Percentiles rank a stretch among this genome's conserved stretches.
phyloP scores from a whole-genome alignment of 1,139 yeast species.

The Pneumocystis oryctolagi region DNA sequence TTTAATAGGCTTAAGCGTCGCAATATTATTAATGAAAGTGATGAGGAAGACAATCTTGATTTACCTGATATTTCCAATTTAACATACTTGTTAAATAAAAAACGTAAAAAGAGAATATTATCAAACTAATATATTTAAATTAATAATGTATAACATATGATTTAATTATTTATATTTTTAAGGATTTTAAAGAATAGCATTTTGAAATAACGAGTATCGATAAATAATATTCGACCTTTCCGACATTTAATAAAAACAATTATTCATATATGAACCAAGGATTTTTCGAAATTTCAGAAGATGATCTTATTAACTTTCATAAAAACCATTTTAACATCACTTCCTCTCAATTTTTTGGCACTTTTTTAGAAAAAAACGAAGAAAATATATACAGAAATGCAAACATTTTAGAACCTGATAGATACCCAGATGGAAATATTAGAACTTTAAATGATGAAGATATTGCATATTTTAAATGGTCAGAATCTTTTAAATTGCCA shows the following conservation, averaged over 20 bases:
- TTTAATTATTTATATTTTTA: not conserved
- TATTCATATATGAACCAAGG: not conserved
- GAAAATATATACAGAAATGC: not conserved
- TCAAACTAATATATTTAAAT: not conserved
- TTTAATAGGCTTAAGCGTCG: not conserved
- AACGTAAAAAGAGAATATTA: not conserved
- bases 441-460: conserved; percentile 21
- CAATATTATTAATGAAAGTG: not conserved
- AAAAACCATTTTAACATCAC: not conserved
- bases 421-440: conserved; percentile 18
- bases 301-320: not conserved
- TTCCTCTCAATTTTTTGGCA: not conserved
- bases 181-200: not conserved
- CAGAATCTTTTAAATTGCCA: conserved; percentile 12
- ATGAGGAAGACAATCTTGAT: not conserved
- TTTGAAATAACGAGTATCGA: not conserved
- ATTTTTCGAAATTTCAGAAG: not conserved
- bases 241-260: not conserved
- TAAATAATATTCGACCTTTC: not conserved
- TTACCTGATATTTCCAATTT: not conserved
- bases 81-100: not conserved
- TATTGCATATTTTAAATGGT: conserved; percentile 18
- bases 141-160: not conserved
- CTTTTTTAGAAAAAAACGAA: not conserved
- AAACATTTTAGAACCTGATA: not conserved